Conservation (phyloP, 345 rosid genomes). For the Euphorbia tirucalli region DNA sequence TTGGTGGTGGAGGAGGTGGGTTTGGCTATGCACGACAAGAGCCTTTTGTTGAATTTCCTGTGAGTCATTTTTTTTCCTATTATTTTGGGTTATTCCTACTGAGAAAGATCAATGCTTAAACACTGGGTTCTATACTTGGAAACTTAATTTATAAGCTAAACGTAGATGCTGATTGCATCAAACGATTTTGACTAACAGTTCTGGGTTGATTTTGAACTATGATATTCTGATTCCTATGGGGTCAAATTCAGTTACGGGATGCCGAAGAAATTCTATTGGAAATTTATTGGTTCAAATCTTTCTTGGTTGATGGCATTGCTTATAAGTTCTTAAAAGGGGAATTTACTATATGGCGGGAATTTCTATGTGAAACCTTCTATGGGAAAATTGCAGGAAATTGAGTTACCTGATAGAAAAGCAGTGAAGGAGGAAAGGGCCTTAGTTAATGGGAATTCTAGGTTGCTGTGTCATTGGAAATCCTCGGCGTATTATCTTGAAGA, state of each 20-base stretch:
- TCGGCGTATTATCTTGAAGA: slow-evolving; percentile 57
- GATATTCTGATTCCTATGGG: not conserved
- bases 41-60: slow-evolving; percentile 16
- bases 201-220: not conserved
- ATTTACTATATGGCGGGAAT: not conserved
- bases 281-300: not conserved
- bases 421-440: slow-evolving; percentile 42
- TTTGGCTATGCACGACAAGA: slow-evolving; percentile 2
- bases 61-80: not conserved
- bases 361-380: not conserved
- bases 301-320: not conserved
- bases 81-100: too few relatives aligned
- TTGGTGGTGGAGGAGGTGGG: not conserved
- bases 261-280: not conserved
- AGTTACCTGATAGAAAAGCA: slow-evolving; percentile 34
- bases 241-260: not conserved
- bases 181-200: not conserved
- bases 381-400: slow-evolving; percentile 39
- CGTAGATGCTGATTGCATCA: not conserved
- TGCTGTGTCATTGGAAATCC: slow-evolving; percentile 23
- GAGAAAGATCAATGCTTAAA: not conserved
- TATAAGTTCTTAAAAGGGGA: not conserved
- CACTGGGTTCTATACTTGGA: not conserved
- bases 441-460: slow-evolving; percentile 30
- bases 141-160: not conserved